Conservation (phyloP, 345 rosid genomes). For the Eucalyptus tenuipes region DNA sequence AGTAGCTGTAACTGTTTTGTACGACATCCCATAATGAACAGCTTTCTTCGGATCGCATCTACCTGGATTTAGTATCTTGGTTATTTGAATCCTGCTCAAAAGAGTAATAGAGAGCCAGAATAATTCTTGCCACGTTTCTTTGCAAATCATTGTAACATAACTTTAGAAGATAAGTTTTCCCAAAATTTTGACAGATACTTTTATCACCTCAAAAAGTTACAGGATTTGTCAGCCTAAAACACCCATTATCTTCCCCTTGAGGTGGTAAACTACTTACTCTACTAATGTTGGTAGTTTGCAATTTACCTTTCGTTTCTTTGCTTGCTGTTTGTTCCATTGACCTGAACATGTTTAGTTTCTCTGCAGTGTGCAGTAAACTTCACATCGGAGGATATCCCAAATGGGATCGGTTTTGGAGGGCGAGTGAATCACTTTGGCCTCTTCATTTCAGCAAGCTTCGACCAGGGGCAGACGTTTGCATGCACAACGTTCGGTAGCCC, state of each 20-base stretch:
- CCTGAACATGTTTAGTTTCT: background rate
- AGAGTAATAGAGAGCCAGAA: background rate
- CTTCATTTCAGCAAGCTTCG: slow-evolving; percentile 69
- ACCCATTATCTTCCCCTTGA: background rate
- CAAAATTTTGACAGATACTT: background rate
- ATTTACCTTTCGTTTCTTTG: background rate
- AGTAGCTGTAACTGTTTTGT: background rate
- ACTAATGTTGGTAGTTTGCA: background rate
- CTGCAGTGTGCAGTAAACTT: slow-evolving; percentile 76
- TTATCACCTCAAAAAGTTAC: background rate
- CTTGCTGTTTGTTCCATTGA: background rate
- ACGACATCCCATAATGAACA: background rate
- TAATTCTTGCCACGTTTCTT: background rate
- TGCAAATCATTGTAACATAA: background rate
- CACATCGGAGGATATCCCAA: slow-evolving; percentile 85
- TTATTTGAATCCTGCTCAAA: background rate
- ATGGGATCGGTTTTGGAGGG: slow-evolving; percentile 90
- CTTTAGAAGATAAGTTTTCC: background rate
- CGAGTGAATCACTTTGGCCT: slow-evolving; percentile 67
- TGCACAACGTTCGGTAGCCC: slow-evolving; percentile 81
- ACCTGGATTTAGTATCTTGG: background rate
- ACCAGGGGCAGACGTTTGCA: slow-evolving; percentile 59
- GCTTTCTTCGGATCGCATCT: background rate
- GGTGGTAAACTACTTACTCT: background rate
- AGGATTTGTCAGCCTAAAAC: background rate